These are phyloP conservation scores for Bruguiera sexangula DNA, from an alignment of 345 rosid species.

Conservation along the genomic window DNA sequence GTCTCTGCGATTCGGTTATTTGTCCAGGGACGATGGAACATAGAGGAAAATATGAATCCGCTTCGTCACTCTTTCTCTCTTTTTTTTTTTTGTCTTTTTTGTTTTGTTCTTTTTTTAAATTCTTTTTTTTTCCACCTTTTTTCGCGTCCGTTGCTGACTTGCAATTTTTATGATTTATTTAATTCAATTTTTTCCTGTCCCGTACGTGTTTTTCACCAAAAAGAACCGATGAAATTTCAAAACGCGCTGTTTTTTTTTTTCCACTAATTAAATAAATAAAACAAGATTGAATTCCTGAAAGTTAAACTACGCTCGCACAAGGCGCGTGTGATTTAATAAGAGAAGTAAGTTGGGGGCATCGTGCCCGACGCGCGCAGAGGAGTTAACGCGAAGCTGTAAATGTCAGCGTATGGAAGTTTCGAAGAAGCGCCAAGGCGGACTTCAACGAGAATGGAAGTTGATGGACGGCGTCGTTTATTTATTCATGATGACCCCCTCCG, in stretches of 20 bases:
- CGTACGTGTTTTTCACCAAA: not conserved
- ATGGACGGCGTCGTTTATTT: too few relatives aligned
- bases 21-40: slow-evolving; percentile 10
- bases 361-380: not conserved
- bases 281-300: too few relatives aligned
- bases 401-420: not conserved
- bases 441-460: too few relatives aligned
- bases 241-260: too few relatives aligned
- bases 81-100: not conserved
- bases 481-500: too few relatives aligned
- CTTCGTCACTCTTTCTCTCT: not conserved
- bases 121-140: too few relatives aligned
- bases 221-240: not conserved
- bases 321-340: not conserved
- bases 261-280: too few relatives aligned
- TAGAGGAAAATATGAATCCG: not conserved
- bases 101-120: not conserved
- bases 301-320: not conserved
- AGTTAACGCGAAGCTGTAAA: not conserved
- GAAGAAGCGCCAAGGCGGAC: not conserved
- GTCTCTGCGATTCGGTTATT: too few relatives aligned
- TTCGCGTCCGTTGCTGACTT: not conserved
- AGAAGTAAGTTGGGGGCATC: too few relatives aligned
- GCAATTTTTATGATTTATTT: not conserved
- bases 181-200: not conserved